Conservation (phyloP, 1,284 basidiomycete species). For the Trichosporon inkin region DNA sequence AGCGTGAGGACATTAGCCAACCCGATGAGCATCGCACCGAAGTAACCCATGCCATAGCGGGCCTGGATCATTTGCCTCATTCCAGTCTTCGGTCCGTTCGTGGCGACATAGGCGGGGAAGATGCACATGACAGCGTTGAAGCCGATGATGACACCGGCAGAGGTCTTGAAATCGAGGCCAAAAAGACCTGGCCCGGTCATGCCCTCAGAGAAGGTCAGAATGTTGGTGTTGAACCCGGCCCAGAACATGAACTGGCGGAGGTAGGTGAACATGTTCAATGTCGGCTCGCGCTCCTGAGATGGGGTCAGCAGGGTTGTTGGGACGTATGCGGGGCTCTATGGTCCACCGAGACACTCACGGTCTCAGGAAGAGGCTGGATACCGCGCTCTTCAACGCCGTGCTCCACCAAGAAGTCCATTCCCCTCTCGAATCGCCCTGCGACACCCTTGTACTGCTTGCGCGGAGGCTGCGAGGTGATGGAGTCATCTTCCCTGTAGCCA, state of each 20-base stretch:
- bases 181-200: slow-evolving; percentile 42
- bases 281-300: slow-evolving; percentile 15
- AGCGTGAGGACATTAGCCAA: slow-evolving; percentile 62
- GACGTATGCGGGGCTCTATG: no score
- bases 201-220: slow-evolving; percentile 47
- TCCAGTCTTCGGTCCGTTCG: slow-evolving; percentile 79
- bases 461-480: background rate
- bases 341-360: slow-evolving; percentile 27
- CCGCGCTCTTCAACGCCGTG: slow-evolving; percentile 47
- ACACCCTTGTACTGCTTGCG: slow-evolving; percentile 3
- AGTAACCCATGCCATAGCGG: slow-evolving; percentile 72
- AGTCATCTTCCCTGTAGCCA: background rate
- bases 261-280: slow-evolving; percentile 30
- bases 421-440: slow-evolving; percentile 8
- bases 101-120: slow-evolving; percentile 53
- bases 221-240: slow-evolving; percentile 48
- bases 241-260: slow-evolving; percentile 45
- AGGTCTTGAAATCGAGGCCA: slow-evolving; percentile 34
- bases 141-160: slow-evolving; percentile 35
- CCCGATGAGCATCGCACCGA: slow-evolving; percentile 62
- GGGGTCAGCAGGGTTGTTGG: slow-evolving; percentile 8
- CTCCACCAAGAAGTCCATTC: slow-evolving; percentile 39
- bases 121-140: slow-evolving; percentile 33
- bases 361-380: slow-evolving; percentile 42
- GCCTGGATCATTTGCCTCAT: slow-evolving; percentile 84